Base-by-base conservation (phyloP, 2,329 filamentous ascomycete genomes). In the Alternaria atra region DNA sequence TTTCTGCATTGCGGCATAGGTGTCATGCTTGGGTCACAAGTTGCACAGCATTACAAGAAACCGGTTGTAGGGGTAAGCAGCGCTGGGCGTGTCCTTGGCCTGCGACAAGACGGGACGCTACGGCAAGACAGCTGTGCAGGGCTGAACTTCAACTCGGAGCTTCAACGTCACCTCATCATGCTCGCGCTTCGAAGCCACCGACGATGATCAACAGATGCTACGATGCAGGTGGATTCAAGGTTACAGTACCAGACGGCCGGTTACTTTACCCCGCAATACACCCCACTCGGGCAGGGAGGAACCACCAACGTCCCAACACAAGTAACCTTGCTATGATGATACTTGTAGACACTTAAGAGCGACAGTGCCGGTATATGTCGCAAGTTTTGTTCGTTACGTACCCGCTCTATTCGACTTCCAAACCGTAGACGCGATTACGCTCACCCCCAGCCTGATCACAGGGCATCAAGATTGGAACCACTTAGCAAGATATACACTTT, bases 201-300 rank as follows among this genome's bases (percentile, higher is more conserved):
- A 29, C 6, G 10, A 34, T 34, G 5, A 35, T 37, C 4, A 39
- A 23, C 17, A 32, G 15, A 39, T 25, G 52, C 34, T 34, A 25
- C 43, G 8, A 20, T 37, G 39, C 23, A 48, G 10, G 13, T 55
- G 35, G 25, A 23, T 15, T 47, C 27, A 43, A 37, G 42, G 47
- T 55, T 58, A 32, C 55, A 42, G 47, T 64, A 54, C 61, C 63
- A 55, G 43, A 39, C 37, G n/a, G 40, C 20, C 44, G 58, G 65
- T 58, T 56, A 52, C 52, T 60, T 54, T 65, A 73, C 72, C 72
- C 72, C 72, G 72, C 72, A 72, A 67, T 65, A 50, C 63, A 65
- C 17, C 52, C 46, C 52, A 47, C 65, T 71, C 57, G 61, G 66
- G 63, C 39, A 63, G 69, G 66, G 64, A 68, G 69, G 70, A 68